Evolutionary conservation across 2,329 filamentous ascomycete genomes (phyloP), one percentile per base, ranked within the genome.

Genomic region (Colletotrichum graminicola): DNA sequence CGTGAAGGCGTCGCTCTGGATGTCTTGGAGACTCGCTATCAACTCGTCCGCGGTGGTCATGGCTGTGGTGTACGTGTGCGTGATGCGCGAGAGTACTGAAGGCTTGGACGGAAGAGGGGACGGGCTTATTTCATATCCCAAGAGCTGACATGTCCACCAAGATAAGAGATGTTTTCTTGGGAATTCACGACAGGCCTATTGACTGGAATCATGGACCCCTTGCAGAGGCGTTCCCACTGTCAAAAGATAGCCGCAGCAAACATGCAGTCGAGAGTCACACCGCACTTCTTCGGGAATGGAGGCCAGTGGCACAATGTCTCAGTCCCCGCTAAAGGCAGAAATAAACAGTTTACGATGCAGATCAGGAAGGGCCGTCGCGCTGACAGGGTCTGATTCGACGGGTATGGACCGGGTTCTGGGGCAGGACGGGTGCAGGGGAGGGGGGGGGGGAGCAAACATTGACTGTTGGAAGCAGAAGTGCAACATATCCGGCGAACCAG

Each of bases 1-100:
- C n/a, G 75, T 45, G 70, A 83, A 81, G 16, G 77, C 77, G 18
- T 60, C 66, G 41, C 71, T 74, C 34, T 75, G 66, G 54, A 82
- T 59, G 18, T 73, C 76, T 34, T 77, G 52, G 47, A 81, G 76
- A 34, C 62, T 73, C 2, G 72, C 43, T 10, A 80, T 66, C 26
- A 80, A 67, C 0, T 73, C 56, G 34, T 80, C 77, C 51, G 75
- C 75, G 26, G 76, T 74, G 32, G 74, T 60, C 77, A 78, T 78
- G n/a, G 7, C 36, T 51, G 12, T 23, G 29, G 29, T 36, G 4
- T 39, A 23, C 34, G 32, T 62, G 34, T 4, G 8, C 26, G 29
- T 8, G 18, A n/a, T 12, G 12, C 0, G 57, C 11, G 21, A 3
- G 21, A 29, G 16, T 62, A n/a, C 16, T 21, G 45, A 29, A 16